Evolutionary conservation across 495 filamentous ascomycete genomes (phyloP), one percentile per base, ranked within the genome.

Genomic region (Aspergillus nanangensis): DNA sequence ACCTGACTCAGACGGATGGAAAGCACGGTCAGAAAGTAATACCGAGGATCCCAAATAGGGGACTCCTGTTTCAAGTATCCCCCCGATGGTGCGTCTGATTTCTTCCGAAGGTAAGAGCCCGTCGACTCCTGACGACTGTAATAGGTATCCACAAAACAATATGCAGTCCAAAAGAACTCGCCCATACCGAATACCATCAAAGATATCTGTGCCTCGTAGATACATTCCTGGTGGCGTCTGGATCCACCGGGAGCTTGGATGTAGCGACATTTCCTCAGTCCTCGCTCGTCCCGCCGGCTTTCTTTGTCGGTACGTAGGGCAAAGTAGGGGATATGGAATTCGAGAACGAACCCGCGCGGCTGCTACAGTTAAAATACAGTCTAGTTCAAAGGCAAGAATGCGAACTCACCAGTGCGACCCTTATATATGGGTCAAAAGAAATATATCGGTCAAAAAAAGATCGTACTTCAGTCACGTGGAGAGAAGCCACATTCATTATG

Each of bases 1-100:
- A 45, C 23, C 20, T 45, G 43, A 17, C 43, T 24, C 38, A 40
- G 23, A 23, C 18, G 38, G 17, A 41, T 21, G 9, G n/a, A 41
- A 41, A 23, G 4, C 4, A 23, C 25, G 25, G 25, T 29, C 7
- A 29, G 25, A 11, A 29, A 29, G 11, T 29, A 29, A 29, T 29
- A 29, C 25, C 25, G 40, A 3, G 40, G 22, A 14, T 5, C 22
- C 29, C 11, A 42, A 11, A 42, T 24, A 31, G n/a, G 22, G n/a
- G 37, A 2, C 9, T 39, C 37, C 37, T 23, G 37, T 39, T 22
- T 23, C 37, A 39, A 17, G 18, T 17, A 21, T 1, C 37, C 37
- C n/a, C 37, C 37, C 1, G 37, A 39, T n/a, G 37, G 37, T 23
- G 37, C 37, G 17, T 39, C 37, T 21, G 22, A 15, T 2, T 38